A percentile compares a stretch with the other conserved stretches of the same genome.
Evolutionary conservation across 495 filamentous ascomycete species (phyloP).

Genomic region (Opeltia flavorubescens): DNA sequence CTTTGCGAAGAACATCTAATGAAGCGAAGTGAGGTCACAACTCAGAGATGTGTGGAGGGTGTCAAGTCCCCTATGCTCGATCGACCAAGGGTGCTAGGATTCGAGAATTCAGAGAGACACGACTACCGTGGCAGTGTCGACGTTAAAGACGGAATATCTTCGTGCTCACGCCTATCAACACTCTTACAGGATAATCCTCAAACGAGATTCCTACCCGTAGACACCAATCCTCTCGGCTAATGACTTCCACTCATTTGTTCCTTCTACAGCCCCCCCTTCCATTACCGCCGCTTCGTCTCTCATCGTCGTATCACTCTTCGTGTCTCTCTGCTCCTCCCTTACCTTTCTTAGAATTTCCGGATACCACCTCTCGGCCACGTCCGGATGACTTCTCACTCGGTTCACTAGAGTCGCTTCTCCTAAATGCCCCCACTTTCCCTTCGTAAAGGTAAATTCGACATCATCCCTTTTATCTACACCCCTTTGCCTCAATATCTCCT

Average conservation of each 20-base stretch:
- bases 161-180: no score
- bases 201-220: no score
- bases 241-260: not conserved
- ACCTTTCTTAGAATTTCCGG: slow-evolving; percentile 46
- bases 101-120: no score
- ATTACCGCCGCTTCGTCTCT: not conserved
- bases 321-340: slow-evolving; percentile 8
- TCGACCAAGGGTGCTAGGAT: no score
- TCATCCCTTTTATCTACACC: slow-evolving; percentile 45
- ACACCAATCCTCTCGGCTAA: no score
- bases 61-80: no score
- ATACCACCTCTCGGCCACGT: slow-evolving; percentile 81
- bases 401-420: slow-evolving; percentile 48
- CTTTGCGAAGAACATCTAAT: no score
- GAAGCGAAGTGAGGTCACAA: no score
- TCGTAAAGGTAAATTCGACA: slow-evolving; percentile 68
- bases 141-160: no score
- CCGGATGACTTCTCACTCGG: slow-evolving; percentile 77
- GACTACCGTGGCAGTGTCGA: no score
- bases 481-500: slow-evolving; percentile 31
- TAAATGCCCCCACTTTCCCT: slow-evolving; percentile 39
- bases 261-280: not conserved
- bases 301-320: not conserved
- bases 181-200: no score
- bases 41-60: no score